Evolutionary conservation across 2,329 filamentous ascomycete species (phyloP).

Genomic region (Thyridium curvatum): DNA sequence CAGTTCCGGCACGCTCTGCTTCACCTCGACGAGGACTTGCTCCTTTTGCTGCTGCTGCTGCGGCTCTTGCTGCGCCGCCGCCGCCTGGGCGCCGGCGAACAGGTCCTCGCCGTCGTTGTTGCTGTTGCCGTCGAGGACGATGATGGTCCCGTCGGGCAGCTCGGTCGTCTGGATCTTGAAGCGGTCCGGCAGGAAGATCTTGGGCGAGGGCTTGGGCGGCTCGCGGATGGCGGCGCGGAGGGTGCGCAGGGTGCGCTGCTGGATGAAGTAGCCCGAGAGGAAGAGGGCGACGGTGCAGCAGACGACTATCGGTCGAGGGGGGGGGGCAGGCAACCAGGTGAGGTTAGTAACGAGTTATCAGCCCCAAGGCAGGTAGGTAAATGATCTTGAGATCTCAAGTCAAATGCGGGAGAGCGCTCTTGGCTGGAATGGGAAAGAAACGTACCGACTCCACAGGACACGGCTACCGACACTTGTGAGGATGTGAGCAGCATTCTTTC

Average conservation of each 20-base stretch:
- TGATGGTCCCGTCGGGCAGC: conserved; percentile 38
- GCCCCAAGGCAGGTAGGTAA: too few species aligned
- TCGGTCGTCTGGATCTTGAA: conserved; percentile 39
- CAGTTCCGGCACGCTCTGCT: conserved; percentile 19
- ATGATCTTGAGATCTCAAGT: too few species aligned
- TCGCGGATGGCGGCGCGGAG: conserved; percentile 65
- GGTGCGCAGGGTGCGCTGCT: conserved; percentile 76
- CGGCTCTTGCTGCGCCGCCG: not conserved
- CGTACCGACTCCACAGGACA: conserved; percentile 59
- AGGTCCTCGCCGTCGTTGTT: conserved; percentile 17
- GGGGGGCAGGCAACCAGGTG: too few species aligned
- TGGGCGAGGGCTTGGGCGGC: conserved; percentile 39
- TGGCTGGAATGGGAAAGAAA: conserved; percentile 9
- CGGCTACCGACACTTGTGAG: conserved; percentile 62
- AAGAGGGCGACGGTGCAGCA: conserved; percentile 79
- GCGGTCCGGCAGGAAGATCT: conserved; percentile 43
- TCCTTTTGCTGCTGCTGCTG: conserved; percentile 6
- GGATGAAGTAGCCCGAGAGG: conserved; percentile 78
- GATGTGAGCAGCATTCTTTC: conserved; percentile 56
- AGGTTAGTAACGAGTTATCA: too few species aligned
- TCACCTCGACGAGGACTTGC: conserved; percentile 26
- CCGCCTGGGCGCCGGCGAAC: not conserved
- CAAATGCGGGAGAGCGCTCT: too few species aligned
- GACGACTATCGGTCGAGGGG: conserved; percentile 53
- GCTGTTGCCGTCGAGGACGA: conserved; percentile 24